A percentile compares a stretch with the other conserved stretches of the same genome.
Conservation (phyloP, 192 early-diverging fungal genomes). For the Backusella parvicylindrica region DNA sequence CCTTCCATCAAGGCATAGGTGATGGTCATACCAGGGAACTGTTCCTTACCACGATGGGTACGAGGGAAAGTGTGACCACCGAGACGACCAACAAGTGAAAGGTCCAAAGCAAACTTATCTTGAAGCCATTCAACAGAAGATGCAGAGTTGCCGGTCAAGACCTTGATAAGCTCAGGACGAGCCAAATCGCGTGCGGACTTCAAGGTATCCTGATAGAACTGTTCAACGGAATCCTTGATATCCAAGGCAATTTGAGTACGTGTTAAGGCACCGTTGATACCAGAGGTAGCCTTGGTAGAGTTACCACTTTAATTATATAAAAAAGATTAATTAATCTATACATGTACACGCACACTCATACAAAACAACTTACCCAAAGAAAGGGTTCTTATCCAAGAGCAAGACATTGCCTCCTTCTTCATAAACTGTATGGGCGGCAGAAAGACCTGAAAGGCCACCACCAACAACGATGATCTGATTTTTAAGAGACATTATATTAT, state of each 20-base stretch:
- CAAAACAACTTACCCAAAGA: slow-evolving; percentile 61
- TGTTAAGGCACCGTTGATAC: slow-evolving; percentile 94
- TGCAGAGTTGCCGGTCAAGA: slow-evolving; percentile 81
- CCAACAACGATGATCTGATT: slow-evolving; percentile 79
- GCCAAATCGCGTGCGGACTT: slow-evolving; percentile 82
- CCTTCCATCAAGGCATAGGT: slow-evolving; percentile 86
- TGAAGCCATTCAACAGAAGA: slow-evolving; percentile 93
- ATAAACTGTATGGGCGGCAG: slow-evolving; percentile 82
- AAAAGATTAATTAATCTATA: not conserved
- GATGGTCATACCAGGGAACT: slow-evolving; percentile 92
- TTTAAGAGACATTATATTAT: slow-evolving; percentile 39
- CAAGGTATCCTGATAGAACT: slow-evolving; percentile 86
- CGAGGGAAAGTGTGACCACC: slow-evolving; percentile 93
- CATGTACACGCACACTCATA: not conserved
- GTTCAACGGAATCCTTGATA: slow-evolving; percentile 78
- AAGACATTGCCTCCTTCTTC: slow-evolving; percentile 84
- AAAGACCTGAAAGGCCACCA: slow-evolving; percentile 86
- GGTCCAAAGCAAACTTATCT: slow-evolving; percentile 83
- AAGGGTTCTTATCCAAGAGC: slow-evolving; percentile 84
- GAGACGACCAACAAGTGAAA: slow-evolving; percentile 84
- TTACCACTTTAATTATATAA: slow-evolving; percentile 58
- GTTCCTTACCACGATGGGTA: slow-evolving; percentile 88
- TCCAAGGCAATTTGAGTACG: slow-evolving; percentile 68
- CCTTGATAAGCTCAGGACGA: slow-evolving; percentile 76
- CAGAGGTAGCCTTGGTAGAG: slow-evolving; percentile 97